Evolutionary conservation across 2,329 filamentous ascomycete species (phyloP), one percentile per base, ranked within the genome.

Genomic region (Chrysosporium keratinophilum): DNA sequence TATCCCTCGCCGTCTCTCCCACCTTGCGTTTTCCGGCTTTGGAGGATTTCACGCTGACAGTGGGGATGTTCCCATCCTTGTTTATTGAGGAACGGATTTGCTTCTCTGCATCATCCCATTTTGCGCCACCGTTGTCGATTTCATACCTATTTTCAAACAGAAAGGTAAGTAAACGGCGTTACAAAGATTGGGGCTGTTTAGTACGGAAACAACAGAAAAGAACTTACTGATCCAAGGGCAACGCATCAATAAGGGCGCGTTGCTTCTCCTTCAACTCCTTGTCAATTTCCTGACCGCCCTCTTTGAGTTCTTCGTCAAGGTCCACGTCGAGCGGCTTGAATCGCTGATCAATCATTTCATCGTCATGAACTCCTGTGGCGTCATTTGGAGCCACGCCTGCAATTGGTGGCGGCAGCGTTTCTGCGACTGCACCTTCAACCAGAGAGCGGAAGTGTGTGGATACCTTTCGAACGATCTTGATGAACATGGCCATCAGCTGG

Each of bases 401-500:
- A 52, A 79, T 75, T 1, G 76, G 69, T 43, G 75, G 72, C 2
- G 85, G 84, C 62, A 90, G 74, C 45, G 81, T 76, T 1, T 82
- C 80, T 54, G 81, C 83, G 10, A 85, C 83, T 0, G 87, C 88
- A 2, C 81, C 82, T 41, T 88, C 81, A 2, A 96, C 78, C 0
- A 97, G 71, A 2, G 77, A 74, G 33, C 83, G 80, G 71, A 98
- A 93, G 65, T 90, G 81, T 2, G 79, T 77, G 2, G 86, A 86
- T 39, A 95, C 79, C 74, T 97, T 97, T 60, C 89, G 82, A 56
- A 96, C 78, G 57, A 95, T 85, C 76, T 98, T 98, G 68, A 95
- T 88, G 70, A 98, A 97, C 85, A 97, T 95, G 57, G 91, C 90
- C 58, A 98, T 76, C 2, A 96, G 75, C 72, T 97, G 93, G 43